Evolutionary conservation across 805 yeast genomes (phyloP), one percentile per base, ranked within the genome.

Genomic region (Tetrapisispora namnaoensis): DNA sequence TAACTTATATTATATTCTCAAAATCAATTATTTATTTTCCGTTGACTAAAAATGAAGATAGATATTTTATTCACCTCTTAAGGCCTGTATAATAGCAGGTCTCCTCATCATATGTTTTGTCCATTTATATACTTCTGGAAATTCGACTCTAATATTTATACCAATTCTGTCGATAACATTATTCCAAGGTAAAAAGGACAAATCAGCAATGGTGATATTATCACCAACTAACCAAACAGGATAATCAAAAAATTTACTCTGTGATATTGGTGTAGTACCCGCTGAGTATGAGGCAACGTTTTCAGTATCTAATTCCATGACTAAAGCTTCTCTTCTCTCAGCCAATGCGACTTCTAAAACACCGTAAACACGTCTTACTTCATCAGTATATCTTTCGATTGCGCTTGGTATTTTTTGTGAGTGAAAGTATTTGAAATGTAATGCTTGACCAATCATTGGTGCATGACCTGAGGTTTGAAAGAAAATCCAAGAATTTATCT

Each of bases 391-490:
- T 61, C 96, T 73, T 57, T 87, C 95, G 20, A 90, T 86, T 0
- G 97, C 96, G 50, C 88, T 78, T 18, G 91, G 88, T 2, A 90
- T 88, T 47, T 82, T 82, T 52, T 83, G 83, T 7, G 90, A 78
- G 64, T 90, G 96, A 73, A 90, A 88, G 65, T 86, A 88, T 60
- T 90, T 76, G 71, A 90, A 91, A 70, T 91, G 97, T 57, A 91
- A 74, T 9, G 97, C 96, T 68, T 90, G 97, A 18, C 97, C 97
- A 58, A 90, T 86, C 95, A 90, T 90, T n/a, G 97, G 96, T 0
- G 97, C 95, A 64, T 89, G 97, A 7, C 98, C 97, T 4, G 95
- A 84, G 2, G 96, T 88, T 69, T 90, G 98, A 73, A 90, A 90
- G 61, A 87, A 90, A 37, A 91, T 73, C 96, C 97, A 90, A 7